Conservation (phyloP, 2,329 filamentous ascomycete species). For the Trichoderma hamatum region DNA sequence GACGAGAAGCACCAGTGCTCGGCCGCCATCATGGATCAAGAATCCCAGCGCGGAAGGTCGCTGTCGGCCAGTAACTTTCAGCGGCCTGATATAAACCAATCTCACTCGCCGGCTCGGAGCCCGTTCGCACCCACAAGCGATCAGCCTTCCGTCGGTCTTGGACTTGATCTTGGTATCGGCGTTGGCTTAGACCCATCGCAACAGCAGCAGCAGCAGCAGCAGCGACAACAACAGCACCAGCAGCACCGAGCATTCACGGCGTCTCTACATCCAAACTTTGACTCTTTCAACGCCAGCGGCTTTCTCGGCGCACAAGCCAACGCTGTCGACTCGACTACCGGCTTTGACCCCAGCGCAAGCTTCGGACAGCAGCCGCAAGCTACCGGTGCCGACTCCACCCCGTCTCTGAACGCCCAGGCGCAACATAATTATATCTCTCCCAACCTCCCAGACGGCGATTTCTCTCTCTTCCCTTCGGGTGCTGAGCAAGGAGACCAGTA, state of each 20-base stretch:
- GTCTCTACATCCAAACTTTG: constrained; percentile 42
- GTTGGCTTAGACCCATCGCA: constrained; percentile 31
- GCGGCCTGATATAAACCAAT: constrained; percentile 67
- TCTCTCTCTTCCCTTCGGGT: constrained; percentile 64
- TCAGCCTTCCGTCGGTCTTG: constrained; percentile 39
- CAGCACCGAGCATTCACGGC: constrained; percentile 38
- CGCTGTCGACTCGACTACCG: constrained; percentile 43
- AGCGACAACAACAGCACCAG: constrained; percentile 40
- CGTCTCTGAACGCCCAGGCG: constrained; percentile 48
- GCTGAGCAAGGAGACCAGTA: constrained; percentile 59
- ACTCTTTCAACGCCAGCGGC: constrained; percentile 50
- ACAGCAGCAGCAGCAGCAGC: constrained; percentile 44
- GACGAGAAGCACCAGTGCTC: constrained; percentile 22
- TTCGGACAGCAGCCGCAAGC: constrained; percentile 49
- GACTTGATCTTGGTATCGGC: constrained; percentile 60
- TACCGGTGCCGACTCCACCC: constrained; percentile 41
- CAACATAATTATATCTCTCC: constrained; percentile 53
- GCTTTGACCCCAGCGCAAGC: constrained; percentile 48
- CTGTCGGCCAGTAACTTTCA: constrained; percentile 60
- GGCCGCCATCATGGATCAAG: constrained; percentile 47
- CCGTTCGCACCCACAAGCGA: constrained; percentile 53
- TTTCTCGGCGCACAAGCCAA: constrained; percentile 52
- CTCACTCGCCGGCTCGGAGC: constrained; percentile 65
- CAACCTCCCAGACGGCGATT: constrained; percentile 60
- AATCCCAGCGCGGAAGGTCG: constrained; percentile 58